These are phyloP conservation scores for Hymenoscyphus repandus DNA, from an alignment of 2,329 filamentous ascomycete genomes.

Conservation along the genomic window DNA sequence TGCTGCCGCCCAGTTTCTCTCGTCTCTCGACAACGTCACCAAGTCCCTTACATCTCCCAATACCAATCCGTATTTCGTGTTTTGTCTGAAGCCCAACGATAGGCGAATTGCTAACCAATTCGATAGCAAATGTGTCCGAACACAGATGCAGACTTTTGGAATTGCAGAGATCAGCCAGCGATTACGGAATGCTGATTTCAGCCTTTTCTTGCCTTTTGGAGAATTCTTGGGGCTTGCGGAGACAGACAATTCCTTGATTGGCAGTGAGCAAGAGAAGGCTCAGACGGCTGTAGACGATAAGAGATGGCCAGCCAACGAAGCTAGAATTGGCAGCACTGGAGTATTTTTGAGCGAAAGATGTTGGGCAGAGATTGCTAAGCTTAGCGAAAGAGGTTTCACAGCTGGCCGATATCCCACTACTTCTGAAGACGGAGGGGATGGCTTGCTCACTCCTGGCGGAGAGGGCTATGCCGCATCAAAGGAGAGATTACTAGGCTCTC, in stretches of 20 bases:
- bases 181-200: constrained; percentile 89
- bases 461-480: constrained; percentile 55
- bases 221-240: constrained; percentile 91
- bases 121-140: constrained; percentile 95
- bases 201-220: constrained; percentile 88
- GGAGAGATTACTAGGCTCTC: constrained; percentile 49
- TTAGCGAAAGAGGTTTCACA: constrained; percentile 57
- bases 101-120: constrained; percentile 97
- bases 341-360: constrained; percentile 93
- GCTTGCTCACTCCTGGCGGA: constrained; percentile 50
- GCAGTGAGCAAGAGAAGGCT: constrained; percentile 86
- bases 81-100: constrained; percentile 96
- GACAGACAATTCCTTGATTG: constrained; percentile 77
- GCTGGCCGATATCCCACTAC: constrained; percentile 47
- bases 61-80: constrained; percentile 92
- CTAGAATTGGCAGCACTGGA: constrained; percentile 83
- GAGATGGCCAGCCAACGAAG: constrained; percentile 88
- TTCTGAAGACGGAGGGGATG: constrained; percentile 58
- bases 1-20: constrained; percentile 86
- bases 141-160: constrained; percentile 90
- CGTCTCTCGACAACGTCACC: constrained; percentile 83
- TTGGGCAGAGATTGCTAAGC: constrained; percentile 84
- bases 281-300: constrained; percentile 89
- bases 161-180: constrained; percentile 96
- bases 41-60: constrained; percentile 77